These are phyloP conservation scores for Ligustrum vulgare DNA, from an alignment of 257 asterid species.

Conservation along the genomic window DNA sequence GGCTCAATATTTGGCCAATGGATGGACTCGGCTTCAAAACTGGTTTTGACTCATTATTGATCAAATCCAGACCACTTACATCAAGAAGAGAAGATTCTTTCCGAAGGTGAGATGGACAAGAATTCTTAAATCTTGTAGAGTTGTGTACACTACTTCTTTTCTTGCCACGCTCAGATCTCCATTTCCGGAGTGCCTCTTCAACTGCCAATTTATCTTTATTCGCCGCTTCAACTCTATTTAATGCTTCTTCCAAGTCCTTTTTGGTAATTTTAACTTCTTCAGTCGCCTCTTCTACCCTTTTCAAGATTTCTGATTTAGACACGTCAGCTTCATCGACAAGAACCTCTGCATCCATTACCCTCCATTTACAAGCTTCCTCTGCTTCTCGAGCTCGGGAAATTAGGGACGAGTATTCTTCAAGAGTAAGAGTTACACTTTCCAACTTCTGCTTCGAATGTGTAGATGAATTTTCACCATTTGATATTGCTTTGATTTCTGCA, in stretches of 20 bases:
- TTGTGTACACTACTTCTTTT: conserved; percentile 34
- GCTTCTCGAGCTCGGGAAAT: conserved; percentile 40
- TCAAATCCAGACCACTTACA: conserved; percentile 35
- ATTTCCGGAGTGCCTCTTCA: conserved; percentile 45
- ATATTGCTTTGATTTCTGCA: conserved; percentile 45
- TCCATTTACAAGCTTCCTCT: conserved; percentile 32
- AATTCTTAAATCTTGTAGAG: conserved; percentile 42
- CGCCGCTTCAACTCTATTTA: conserved; percentile 46
- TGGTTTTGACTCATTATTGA: conserved; percentile 27
- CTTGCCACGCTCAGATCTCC: conserved; percentile 51
- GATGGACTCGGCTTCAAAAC: conserved; percentile 42
- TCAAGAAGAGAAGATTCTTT: conserved; percentile 35
- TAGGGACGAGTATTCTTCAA: conserved; percentile 39
- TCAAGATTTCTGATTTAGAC: conserved; percentile 39
- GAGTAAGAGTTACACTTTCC: conserved; percentile 35
- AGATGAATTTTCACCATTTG: conserved; percentile 25
- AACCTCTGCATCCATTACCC: conserved; percentile 30
- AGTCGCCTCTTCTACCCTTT: conserved; percentile 45
- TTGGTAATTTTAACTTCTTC: conserved; percentile 43
- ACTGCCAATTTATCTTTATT: conserved; percentile 42
- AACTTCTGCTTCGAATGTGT: conserved; percentile 13
- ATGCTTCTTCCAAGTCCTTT: conserved; percentile 44
- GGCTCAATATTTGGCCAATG: conserved; percentile 51
- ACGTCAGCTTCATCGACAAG: conserved; percentile 41
- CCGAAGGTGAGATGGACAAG: conserved; percentile 26